Evolutionary conservation across 2,329 filamentous ascomycete genomes (phyloP), one percentile per base, ranked within the genome.

Genomic region (Xylaria arbuscula): DNA sequence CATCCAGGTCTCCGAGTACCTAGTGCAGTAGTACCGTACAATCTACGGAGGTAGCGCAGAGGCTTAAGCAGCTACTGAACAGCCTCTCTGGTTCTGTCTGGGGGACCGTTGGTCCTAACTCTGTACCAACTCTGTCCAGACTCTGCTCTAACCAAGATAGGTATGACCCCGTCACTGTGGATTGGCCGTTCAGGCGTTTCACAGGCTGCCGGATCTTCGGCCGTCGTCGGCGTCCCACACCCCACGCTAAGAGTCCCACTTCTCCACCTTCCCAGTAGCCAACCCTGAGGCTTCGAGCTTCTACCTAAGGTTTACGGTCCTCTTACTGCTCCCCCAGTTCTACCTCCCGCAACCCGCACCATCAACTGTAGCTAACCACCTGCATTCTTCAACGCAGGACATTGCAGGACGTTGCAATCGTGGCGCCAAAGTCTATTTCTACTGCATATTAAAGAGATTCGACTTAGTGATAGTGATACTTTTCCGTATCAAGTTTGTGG

Each of bases 191-290:
- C 40, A 45, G 17, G 42, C 10, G 48, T 40, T 24, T 47, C 38
- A 47, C 24, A 63, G 28, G 36, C 40, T 62, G 38, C 48, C 34
- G 51, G 38, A 54, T 54, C 65, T 61, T 69, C 64, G 67, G 69
- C 69, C 67, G 67, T 67, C 61, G 67, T 71, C 67, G 67, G 67
- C 60, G 59, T 69, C 48, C 57, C 50, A 54, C 50, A 67, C 51
- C 53, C 34, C 53, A 51, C 34, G 53, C 53, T 13, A 38, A 28
- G 32, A 55, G 19, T 9, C n/a, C 53, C 53, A 55, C 53, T 17
- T 3, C 7, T 8, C 34, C 34, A 55, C n/a, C 19, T 55, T 24
- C 6, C 10, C 34, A 55, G n/a, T 11, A 19, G 53, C 17, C 40
- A 45, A 45, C n/a, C n/a, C 15, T 45, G n/a, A 17, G 40, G 6